Conservation (phyloP, 2,329 filamentous ascomycete species). For the Calonectria pseudoturangicola region DNA sequence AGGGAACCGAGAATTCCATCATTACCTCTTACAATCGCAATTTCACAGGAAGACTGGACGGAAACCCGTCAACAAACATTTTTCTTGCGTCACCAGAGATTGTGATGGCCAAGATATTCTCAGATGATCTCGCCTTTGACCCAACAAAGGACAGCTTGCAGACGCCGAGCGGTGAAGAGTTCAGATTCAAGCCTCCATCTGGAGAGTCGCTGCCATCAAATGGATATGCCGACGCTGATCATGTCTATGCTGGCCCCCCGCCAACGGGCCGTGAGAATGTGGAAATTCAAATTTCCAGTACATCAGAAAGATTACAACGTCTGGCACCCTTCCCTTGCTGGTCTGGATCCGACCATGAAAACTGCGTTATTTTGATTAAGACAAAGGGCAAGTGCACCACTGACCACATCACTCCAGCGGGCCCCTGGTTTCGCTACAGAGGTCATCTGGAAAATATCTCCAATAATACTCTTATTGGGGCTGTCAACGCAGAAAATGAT, state of each 20-base stretch:
- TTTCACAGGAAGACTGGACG: slow-evolving; percentile 98
- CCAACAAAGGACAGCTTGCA: slow-evolving; percentile 92
- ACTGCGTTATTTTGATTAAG: slow-evolving; percentile 25
- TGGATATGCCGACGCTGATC: slow-evolving; percentile 92
- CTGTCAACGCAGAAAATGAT: slow-evolving; percentile 34
- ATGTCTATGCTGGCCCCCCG: slow-evolving; percentile 98
- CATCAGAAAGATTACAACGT: slow-evolving; percentile 94
- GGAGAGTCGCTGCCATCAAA: slow-evolving; percentile 86
- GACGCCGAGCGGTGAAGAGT: slow-evolving; percentile 97
- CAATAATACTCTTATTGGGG: slow-evolving; percentile 33
- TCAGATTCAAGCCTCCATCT: slow-evolving; percentile 86
- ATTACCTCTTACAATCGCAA: slow-evolving; percentile 99
- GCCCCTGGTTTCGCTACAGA: slow-evolving; percentile 24
- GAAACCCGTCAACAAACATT: slow-evolving; percentile 94
- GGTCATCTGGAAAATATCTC: slow-evolving; percentile 32
- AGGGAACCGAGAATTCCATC: slow-evolving; percentile 96
- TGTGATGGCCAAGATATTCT: slow-evolving; percentile 89
- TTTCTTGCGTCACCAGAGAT: slow-evolving; percentile 95
- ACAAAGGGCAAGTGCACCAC: slow-evolving; percentile 30
- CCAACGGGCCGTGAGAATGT: slow-evolving; percentile 81
- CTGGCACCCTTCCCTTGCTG: slow-evolving; percentile 82
- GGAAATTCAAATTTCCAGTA: slow-evolving; percentile 87
- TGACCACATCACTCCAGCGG: slow-evolving; percentile 27
- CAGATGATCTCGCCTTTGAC: slow-evolving; percentile 93
- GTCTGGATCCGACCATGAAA: slow-evolving; percentile 21